phyloP scores from a whole-genome alignment of 805 yeast species.

The Myxozyma nipponensis region DNA sequence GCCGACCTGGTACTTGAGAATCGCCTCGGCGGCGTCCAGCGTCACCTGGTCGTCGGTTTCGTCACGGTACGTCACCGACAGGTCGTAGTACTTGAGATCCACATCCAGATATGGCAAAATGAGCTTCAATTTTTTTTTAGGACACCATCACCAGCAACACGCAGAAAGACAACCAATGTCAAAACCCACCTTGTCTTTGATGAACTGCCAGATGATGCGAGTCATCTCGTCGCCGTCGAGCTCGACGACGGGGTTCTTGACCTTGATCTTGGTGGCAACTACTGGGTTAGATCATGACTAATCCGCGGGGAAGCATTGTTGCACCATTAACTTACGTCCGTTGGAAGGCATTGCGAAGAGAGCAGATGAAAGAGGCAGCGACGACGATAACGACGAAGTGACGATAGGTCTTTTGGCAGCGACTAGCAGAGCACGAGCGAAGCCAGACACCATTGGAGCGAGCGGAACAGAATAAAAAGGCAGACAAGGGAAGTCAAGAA shows the following conservation, averaged over 20 bases:
- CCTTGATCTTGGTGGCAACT: constrained; percentile 56
- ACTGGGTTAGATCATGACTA: not conserved
- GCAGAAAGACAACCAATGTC: not conserved
- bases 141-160: not conserved
- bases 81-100: constrained; percentile 86
- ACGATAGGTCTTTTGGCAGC: too few species aligned
- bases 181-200: constrained; percentile 56
- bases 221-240: constrained; percentile 99
- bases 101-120: constrained; percentile 81
- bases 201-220: constrained; percentile 89
- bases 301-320: too few species aligned
- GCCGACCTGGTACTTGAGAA: constrained; percentile 83
- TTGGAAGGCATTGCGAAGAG: not conserved
- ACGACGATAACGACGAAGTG: too few species aligned
- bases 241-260: constrained; percentile 86
- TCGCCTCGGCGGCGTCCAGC: constrained; percentile 84
- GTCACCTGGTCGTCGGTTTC: constrained; percentile 86
- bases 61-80: constrained; percentile 84
- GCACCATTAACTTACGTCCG: constrained; percentile 3
- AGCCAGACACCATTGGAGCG: not conserved
- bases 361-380: not conserved
- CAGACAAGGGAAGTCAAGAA: not conserved
- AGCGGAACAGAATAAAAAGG: not conserved
- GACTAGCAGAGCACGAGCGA: not conserved
- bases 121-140: constrained; percentile 38